Percentiles rank a stretch among this genome's conserved stretches.
Evolutionary conservation across 192 early-diverging fungal genomes (phyloP).

Genomic region (Podila epigama): DNA sequence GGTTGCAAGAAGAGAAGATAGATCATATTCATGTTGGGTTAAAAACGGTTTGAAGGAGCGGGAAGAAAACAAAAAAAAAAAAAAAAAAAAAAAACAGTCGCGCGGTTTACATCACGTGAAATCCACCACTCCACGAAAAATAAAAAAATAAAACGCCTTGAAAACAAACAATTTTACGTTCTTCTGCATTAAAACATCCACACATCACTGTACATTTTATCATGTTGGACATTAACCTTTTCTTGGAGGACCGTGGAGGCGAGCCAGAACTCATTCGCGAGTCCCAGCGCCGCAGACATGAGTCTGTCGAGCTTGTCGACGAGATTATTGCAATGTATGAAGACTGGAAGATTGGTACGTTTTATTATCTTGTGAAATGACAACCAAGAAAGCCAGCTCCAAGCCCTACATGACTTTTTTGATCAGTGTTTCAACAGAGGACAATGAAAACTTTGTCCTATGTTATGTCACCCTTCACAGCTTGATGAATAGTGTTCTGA

Average conservation of each 20-base stretch:
- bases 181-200: too few species aligned
- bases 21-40: too few species aligned
- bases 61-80: background rate
- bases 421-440: background rate
- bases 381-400: background rate
- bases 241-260: conserved; percentile 91
- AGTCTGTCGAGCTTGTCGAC: conserved; percentile 85
- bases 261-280: conserved; percentile 92
- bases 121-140: too few species aligned
- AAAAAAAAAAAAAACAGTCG: too few species aligned
- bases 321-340: conserved; percentile 90
- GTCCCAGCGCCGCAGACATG: conserved; percentile 92
- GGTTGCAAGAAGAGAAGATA: too few species aligned
- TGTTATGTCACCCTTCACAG: too few species aligned
- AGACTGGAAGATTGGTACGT: conserved; percentile 86
- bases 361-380: background rate
- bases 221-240: conserved; percentile 94
- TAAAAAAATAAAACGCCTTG: too few species aligned
- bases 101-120: too few species aligned
- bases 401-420: background rate
- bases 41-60: too few species aligned
- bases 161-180: too few species aligned
- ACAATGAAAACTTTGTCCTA: background rate
- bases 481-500: too few species aligned
- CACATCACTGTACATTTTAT: conserved; percentile 6